Evolutionary conservation across 805 yeast genomes (phyloP).

Genomic region (Zygosaccharomyces siamensis): DNA sequence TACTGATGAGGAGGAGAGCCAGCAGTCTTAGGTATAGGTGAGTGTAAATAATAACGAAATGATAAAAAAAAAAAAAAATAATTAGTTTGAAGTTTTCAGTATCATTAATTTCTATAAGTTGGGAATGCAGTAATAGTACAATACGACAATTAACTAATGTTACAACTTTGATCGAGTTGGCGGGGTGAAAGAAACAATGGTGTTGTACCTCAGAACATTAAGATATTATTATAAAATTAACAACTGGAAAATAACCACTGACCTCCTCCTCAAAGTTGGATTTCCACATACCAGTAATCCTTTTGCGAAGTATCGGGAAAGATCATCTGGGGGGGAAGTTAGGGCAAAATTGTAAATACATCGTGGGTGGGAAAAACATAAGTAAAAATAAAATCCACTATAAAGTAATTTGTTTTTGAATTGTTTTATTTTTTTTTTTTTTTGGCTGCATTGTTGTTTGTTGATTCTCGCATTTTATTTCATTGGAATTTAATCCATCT

Average conservation of each 20-base stretch:
- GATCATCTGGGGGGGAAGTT: slow-evolving; percentile 6
- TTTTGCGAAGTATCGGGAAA: slow-evolving; percentile 8
- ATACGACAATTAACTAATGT: background rate
- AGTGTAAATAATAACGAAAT: background rate
- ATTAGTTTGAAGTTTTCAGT: background rate
- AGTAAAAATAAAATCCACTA: slow-evolving; percentile 20
- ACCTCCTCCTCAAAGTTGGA: slow-evolving; percentile 5
- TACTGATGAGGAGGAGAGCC: background rate
- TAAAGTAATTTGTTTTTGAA: slow-evolving; percentile 14
- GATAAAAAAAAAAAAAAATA: background rate
- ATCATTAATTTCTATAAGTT: background rate
- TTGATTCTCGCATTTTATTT: background rate
- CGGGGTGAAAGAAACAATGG: background rate
- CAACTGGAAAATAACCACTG: slow-evolving; percentile 3
- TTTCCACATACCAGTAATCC: slow-evolving; percentile 4
- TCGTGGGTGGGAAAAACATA: slow-evolving; percentile 9
- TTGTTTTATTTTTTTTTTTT: background rate
- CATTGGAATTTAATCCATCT: slow-evolving; percentile 1
- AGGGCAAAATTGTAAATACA: slow-evolving; percentile 10
- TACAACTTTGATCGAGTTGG: slow-evolving; percentile 1
- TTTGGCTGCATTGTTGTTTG: slow-evolving; percentile 5
- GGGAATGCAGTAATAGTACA: background rate
- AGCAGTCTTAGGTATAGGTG: background rate
- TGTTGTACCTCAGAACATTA: slow-evolving; percentile 2
- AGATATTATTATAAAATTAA: slow-evolving; percentile 5